phyloP scores from a whole-genome alignment of 148 eudicot genomes.

The Nepenthes gracilis region DNA sequence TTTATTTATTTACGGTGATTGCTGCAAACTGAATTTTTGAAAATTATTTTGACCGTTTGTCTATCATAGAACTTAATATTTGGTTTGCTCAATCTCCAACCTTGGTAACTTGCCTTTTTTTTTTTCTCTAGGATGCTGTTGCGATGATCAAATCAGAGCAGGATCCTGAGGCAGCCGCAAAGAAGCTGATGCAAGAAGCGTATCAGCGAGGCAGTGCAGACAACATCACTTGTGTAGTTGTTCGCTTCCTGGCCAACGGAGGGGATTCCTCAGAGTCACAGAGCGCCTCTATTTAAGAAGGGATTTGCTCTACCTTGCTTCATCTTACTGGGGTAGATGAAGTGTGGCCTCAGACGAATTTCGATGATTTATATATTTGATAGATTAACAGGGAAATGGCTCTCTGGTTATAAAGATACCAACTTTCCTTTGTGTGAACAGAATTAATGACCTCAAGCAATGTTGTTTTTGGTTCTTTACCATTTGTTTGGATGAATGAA shows the following conservation, averaged over 20 bases:
- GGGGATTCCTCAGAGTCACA: neutral
- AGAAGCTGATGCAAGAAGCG: constrained; percentile 79
- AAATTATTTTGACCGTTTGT: neutral
- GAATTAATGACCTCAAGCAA: too few relatives aligned
- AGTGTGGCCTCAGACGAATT: too few relatives aligned
- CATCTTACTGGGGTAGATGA: too few relatives aligned
- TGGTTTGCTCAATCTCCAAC: neutral
- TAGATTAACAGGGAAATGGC: too few relatives aligned
- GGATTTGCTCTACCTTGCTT: too few relatives aligned
- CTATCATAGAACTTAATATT: neutral
- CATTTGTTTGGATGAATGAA: too few relatives aligned
- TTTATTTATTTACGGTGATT: too few relatives aligned
- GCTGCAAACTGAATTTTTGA: neutral
- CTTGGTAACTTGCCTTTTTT: neutral
- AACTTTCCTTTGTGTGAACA: too few relatives aligned
- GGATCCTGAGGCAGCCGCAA: constrained; percentile 79
- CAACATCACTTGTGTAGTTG: constrained; percentile 71
- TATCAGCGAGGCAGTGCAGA: constrained; percentile 84
- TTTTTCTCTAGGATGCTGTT: constrained; percentile 56
- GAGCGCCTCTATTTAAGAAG: neutral
- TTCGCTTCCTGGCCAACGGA: constrained; percentile 42
- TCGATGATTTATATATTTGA: too few relatives aligned
- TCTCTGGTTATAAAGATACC: too few relatives aligned
- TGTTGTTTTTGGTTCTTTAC: too few relatives aligned
- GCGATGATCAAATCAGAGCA: constrained; percentile 62